A percentile compares a stretch with the other conserved stretches of the same genome.
Conservation (phyloP, 305 asterid species). For the Withania somnifera region DNA sequence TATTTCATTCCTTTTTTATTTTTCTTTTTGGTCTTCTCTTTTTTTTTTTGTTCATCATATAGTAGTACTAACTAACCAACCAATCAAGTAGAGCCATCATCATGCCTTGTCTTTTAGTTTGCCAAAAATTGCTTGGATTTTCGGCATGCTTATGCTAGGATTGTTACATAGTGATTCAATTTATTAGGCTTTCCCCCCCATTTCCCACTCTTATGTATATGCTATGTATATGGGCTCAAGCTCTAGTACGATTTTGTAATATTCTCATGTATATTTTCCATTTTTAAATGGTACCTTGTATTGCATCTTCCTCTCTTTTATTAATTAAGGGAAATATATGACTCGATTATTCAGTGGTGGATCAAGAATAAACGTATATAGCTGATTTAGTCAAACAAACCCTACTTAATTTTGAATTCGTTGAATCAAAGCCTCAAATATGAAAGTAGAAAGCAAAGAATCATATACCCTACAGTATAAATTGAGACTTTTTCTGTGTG, state of each 20-base stretch:
- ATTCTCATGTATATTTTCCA: constrained; percentile 1
- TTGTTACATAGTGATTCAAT: constrained; percentile 12
- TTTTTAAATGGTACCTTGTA: neutral
- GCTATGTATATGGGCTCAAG: constrained; percentile 16
- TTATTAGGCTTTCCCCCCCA: neutral
- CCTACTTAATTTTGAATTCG: neutral
- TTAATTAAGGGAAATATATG: neutral
- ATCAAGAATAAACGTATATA: neutral
- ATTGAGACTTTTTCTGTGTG: neutral
- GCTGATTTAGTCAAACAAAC: neutral
- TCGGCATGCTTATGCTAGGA: constrained; percentile 9
- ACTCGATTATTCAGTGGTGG: neutral
- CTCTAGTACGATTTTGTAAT: constrained; percentile 23
- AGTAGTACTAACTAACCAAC: constrained; percentile 10
- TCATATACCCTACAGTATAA: neutral
- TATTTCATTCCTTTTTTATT: constrained; percentile 1
- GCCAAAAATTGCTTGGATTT: constrained; percentile 11
- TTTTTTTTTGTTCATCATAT: neutral
- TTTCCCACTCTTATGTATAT: constrained; percentile 2
- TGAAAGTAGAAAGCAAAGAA: neutral
- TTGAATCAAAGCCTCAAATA: neutral
- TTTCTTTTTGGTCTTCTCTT: neutral
- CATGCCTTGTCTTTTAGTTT: constrained; percentile 12
- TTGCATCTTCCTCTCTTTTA: neutral
- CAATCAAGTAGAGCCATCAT: constrained; percentile 5